Base-by-base conservation (phyloP, 2,329 filamentous ascomycete genomes). In the Trichophyton benhamiae region DNA sequence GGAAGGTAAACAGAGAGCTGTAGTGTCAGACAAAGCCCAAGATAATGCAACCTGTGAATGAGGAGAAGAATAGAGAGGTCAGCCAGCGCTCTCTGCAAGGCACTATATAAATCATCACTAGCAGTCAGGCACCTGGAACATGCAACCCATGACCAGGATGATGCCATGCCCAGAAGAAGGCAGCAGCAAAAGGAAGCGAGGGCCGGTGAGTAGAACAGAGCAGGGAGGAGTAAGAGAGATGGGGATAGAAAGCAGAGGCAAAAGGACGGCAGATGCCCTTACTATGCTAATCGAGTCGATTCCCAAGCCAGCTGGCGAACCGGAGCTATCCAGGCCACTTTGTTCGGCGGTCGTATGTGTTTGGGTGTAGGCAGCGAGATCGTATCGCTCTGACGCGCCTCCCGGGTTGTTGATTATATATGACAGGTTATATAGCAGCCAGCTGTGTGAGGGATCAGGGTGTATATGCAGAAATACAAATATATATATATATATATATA, bases 81-180 rank as follows among this genome's bases (percentile, higher is more conserved):
- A 44, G 52, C 27, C 52, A 55, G 52, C 52, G 33, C 15, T 36
- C 52, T 36, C 52, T 55, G 52, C 52, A 55, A 55, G 30, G 52
- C n/a, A 55, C 52, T 33, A 17, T 17, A 7, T 55, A 30, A 33
- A 55, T 55, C 30, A 55, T 17, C 17, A 52, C 41, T 52, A 22
- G 27, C n/a, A 55, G 52, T 36, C 52, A 55, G 52, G 52, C 52
- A 55, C 52, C 27, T 20, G 6, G 27, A n/a, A 13, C 20, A 55
- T 36, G 52, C 46, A 52, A 52, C 46, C 46, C 46, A 25, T 52
- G 46, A 52, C 46, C 22, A 27, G 20, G 9, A 15, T 48, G 17
- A 48, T 48, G 44, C 44, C 46, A 52, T 25, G 20, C 6, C 5
- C 8, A 52, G 30, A n/a, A 15, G n/a, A 36, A 15, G n/a, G 33